Percentiles rank a stretch among this genome's conserved stretches.
phyloP scores from a whole-genome alignment of 2,329 filamentous ascomycete genomes.

The Fusarium caatingaense region DNA sequence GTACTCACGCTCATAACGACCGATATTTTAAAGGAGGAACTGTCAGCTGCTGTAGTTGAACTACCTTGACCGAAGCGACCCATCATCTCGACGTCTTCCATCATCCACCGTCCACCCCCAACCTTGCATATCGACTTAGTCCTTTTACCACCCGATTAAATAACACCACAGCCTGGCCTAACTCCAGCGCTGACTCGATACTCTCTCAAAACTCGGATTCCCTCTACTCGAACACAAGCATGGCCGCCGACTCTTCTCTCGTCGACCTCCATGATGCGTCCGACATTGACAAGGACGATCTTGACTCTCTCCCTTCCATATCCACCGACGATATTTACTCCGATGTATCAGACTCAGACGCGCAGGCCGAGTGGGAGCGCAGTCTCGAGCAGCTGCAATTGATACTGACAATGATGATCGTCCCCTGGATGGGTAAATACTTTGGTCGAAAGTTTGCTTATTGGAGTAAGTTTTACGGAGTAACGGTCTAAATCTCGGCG shows the following conservation, averaged over 20 bases:
- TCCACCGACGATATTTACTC: conserved; percentile 67
- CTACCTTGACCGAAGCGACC: conserved; percentile 20
- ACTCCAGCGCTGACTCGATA: neutral
- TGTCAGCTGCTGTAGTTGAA: neutral
- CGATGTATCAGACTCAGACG: conserved; percentile 76
- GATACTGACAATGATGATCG: conserved; percentile 90
- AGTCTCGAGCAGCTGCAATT: conserved; percentile 94
- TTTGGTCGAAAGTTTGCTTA: conserved; percentile 95
- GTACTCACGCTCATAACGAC: neutral
- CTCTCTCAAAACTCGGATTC: neutral
- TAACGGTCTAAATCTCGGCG: neutral
- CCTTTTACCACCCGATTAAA: neutral
- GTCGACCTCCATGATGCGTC: conserved; percentile 63
- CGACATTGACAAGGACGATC: conserved; percentile 63
- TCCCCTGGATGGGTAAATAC: conserved; percentile 95
- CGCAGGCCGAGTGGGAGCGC: conserved; percentile 94
- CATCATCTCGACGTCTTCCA: conserved; percentile 29
- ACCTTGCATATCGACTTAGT: neutral
- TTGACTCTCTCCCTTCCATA: conserved; percentile 73
- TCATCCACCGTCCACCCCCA: conserved; percentile 11
- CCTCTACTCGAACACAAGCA: conserved; percentile 17
- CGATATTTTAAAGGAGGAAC: neutral
- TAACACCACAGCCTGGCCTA: neutral
- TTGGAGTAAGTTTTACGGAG: conserved; percentile 75
- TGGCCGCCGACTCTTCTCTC: conserved; percentile 60